Base-by-base conservation (phyloP, 2,329 filamentous ascomycete species). In the Sodiomyces alkalinus region DNA sequence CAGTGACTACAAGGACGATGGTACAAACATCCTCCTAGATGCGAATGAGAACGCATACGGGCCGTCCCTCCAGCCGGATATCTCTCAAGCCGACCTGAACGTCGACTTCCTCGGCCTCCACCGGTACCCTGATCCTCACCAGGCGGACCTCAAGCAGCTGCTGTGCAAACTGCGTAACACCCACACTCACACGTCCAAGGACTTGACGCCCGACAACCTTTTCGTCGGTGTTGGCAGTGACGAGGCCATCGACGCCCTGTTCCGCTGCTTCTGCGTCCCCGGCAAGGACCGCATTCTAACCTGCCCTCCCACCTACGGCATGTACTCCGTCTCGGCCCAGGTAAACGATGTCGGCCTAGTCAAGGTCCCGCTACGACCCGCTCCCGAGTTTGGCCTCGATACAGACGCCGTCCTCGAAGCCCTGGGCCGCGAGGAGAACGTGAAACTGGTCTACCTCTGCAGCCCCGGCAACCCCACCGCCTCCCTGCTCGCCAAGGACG, bases 1-100 rank as follows among this genome's bases (percentile, higher is more conserved):
- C 48, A 92, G 83, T 60, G 90, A 98, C 68, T 96, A 98, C 69
- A 94, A 98, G 60, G 87, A 98, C 52, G 80, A 98, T 49, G 90
- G 90, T 41, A 87, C 75, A 33, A 96, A 96, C 47, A 74, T 96
- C 44, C 76, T 98, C 29, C 79, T 98, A 40, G 90, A 98, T 51
- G 90, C 90, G 42, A 98, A 98, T 47, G 90, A 98, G 59, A 98
- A 98, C 48, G 85, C 90, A 34, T 94, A 79, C 45, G 90, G 90
- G 0, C 87, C 90, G 0, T 78, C 81, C 2, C 59, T 94, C 27
- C 58, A 64, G 2, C 46, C 64, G 22, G 58, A 61, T 8, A 58
- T 62, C 27, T 53, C 68, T 8, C 49, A 61, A 28, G 44, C 48
- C 19, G 60, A 63, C 17, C 61, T 75, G 13, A 58, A 74, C 34